These are phyloP conservation scores for Eucalyptus curtisii DNA, from an alignment of 345 rosid species.

Conservation along the genomic window DNA sequence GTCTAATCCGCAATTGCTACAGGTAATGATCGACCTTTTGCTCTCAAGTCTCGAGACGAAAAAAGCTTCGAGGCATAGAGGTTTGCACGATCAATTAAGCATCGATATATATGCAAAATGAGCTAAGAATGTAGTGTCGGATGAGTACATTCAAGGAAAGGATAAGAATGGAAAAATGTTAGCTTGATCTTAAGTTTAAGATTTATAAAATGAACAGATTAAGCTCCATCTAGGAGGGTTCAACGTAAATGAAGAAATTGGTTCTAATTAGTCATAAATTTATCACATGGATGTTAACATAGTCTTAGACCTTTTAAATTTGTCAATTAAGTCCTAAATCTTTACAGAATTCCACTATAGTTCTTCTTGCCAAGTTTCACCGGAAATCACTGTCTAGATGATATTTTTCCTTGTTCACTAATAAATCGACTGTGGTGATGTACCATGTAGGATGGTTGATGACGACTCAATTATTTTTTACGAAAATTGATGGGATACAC, in stretches of 20 bases:
- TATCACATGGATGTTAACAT: background rate
- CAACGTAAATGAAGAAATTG: background rate
- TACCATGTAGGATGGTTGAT: accelerated
- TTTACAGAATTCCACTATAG: background rate
- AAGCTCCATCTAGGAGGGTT: background rate
- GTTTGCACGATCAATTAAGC: background rate
- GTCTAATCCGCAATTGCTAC: background rate
- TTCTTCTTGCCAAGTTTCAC: background rate
- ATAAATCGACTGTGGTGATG: background rate
- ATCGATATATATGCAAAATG: background rate
- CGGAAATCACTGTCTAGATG: accelerated
- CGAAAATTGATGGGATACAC: background rate
- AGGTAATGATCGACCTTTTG: too few species aligned
- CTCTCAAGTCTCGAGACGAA: background rate
- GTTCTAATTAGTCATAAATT: background rate
- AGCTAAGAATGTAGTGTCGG: background rate
- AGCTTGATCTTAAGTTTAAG: background rate
- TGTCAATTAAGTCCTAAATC: background rate
- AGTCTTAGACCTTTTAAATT: background rate
- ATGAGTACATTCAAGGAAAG: background rate
- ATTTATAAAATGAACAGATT: background rate
- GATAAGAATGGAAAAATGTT: background rate
- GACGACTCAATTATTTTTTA: accelerated
- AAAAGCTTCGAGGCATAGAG: background rate
- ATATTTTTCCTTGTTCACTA: too few species aligned